phyloP scores from a whole-genome alignment of 352 stramenopile genomes.

The Globisporangium polare region DNA sequence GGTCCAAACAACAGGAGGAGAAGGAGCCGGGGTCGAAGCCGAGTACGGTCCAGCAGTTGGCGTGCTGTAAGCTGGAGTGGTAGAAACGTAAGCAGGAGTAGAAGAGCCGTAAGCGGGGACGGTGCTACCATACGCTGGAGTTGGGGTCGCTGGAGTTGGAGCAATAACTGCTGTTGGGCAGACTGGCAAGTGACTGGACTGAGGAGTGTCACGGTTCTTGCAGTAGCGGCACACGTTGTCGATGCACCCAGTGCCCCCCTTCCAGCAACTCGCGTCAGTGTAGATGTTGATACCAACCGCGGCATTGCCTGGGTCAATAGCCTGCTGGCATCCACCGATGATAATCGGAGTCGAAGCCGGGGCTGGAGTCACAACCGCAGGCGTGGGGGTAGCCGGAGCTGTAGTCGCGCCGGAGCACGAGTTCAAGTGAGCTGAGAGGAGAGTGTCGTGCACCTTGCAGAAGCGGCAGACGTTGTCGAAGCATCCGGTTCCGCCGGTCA shows the following conservation, averaged over 20 bases:
- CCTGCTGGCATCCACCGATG: background rate
- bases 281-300: conserved; percentile 15
- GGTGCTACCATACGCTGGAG: background rate
- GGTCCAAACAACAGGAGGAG: background rate
- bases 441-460: background rate
- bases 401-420: background rate
- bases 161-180: conserved; percentile 10
- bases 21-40: background rate
- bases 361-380: background rate
- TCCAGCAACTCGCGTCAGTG: conserved; percentile 8
- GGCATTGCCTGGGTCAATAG: background rate
- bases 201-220: conserved; percentile 26
- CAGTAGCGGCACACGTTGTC: conserved; percentile 26
- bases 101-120: background rate
- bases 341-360: background rate
- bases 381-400: background rate
- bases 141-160: background rate
- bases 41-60: background rate
- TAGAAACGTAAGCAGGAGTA: background rate
- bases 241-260: conserved; percentile 10
- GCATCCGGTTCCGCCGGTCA: background rate
- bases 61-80: background rate
- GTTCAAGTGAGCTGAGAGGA: background rate
- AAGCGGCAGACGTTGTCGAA: background rate
- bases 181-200: conserved; percentile 25